Evolutionary conservation across 1,284 basidiomycete genomes (phyloP).

Genomic region (Athelia psychrophila): DNA sequence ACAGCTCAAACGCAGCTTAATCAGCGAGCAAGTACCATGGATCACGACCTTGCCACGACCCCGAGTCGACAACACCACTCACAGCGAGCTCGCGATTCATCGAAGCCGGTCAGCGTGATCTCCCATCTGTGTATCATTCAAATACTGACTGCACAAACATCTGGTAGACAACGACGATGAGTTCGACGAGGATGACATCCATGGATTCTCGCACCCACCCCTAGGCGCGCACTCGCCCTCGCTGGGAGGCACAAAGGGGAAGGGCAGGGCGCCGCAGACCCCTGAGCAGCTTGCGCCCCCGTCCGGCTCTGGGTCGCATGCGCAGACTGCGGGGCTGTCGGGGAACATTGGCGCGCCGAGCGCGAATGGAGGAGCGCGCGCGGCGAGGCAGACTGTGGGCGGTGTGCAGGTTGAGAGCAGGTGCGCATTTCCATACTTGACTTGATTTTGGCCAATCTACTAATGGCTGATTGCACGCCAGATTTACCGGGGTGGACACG

Average conservation of each 20-base stretch:
- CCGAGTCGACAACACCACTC: slow-evolving; percentile 41
- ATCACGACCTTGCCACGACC: slow-evolving; percentile 26
- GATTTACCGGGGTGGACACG: slow-evolving; percentile 80
- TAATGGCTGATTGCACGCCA: slow-evolving; percentile 21
- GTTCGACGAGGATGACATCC: slow-evolving; percentile 75
- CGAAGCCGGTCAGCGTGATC: slow-evolving; percentile 51
- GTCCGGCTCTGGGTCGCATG: slow-evolving; percentile 24
- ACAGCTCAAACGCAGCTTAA: too few relatives aligned
- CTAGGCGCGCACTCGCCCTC: slow-evolving; percentile 33
- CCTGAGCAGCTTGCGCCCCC: slow-evolving; percentile 54
- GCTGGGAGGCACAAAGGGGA: slow-evolving; percentile 54
- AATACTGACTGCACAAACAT: slow-evolving; percentile 7
- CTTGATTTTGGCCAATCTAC: neutral
- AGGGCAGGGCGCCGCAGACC: slow-evolving; percentile 53
- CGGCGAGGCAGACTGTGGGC: slow-evolving; percentile 64
- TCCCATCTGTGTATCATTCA: neutral
- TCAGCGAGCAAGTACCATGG: slow-evolving; percentile 8
- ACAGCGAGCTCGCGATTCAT: slow-evolving; percentile 71
- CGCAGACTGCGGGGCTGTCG: slow-evolving; percentile 43
- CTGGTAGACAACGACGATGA: slow-evolving; percentile 71
- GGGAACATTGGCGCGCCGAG: slow-evolving; percentile 70
- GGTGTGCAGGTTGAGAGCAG: slow-evolving; percentile 88
- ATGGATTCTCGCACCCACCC: slow-evolving; percentile 67
- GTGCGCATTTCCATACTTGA: slow-evolving; percentile 35
- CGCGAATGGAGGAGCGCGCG: slow-evolving; percentile 33